A percentile compares a stretch with the other conserved stretches of the same genome.
Conservation (phyloP, 345 rosid genomes). For the Arabidopsis thaliana region TAIR10.1 NC_003075.7:12010001-12010500, state of each 20-base stretch:
- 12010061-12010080: slow-evolving; percentile 35
- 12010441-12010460: slow-evolving; percentile 46
- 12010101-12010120: slow-evolving; percentile 31
- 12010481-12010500: slow-evolving; percentile 37
- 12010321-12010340: slow-evolving; percentile 76
- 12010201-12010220: slow-evolving; percentile 31
- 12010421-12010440: slow-evolving; percentile 43
- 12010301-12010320: slow-evolving; percentile 64
- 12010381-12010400: slow-evolving; percentile 66
- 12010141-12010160: slow-evolving; percentile 11
- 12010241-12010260: slow-evolving; percentile 27
- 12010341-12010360: slow-evolving; percentile 55
- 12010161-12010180: slow-evolving; percentile 33
- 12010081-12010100: slow-evolving; percentile 32
- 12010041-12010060: slow-evolving; percentile 16
- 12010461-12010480: slow-evolving; percentile 43
- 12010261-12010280: slow-evolving; percentile 42
- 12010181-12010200: slow-evolving; percentile 29
- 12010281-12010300: slow-evolving; percentile 62
- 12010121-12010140: slow-evolving; percentile 34
- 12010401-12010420: slow-evolving; percentile 68
- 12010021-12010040: slow-evolving; percentile 36
- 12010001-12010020: slow-evolving; percentile 28
- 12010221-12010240: slow-evolving; percentile 39
- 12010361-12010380: slow-evolving; percentile 63